A percentile compares a stretch with the other conserved stretches of the same genome.
These are phyloP conservation scores for Coemansia linderi DNA, from an alignment of 371 early-diverging fungal species.

Conservation along the genomic window DNA sequence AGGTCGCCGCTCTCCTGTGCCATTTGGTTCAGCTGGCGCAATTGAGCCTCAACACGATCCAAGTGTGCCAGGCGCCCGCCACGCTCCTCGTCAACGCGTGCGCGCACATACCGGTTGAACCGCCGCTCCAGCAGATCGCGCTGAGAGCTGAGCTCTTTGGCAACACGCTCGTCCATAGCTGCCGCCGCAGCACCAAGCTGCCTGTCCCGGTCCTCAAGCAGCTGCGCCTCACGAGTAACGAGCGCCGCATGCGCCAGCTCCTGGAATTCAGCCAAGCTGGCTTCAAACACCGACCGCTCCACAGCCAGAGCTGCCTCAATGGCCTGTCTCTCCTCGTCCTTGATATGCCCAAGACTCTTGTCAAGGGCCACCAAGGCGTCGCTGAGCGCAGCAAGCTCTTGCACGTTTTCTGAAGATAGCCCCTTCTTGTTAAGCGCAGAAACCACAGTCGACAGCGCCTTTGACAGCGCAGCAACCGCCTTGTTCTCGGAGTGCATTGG, in stretches of 20 bases:
- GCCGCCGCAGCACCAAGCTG: constrained; percentile 21
- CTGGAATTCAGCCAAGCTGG: constrained; percentile 46
- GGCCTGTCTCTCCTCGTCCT: constrained; percentile 26
- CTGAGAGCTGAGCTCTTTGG: constrained; percentile 48
- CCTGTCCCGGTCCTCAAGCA: constrained; percentile 24
- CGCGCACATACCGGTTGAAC: constrained; percentile 69
- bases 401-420: constrained; percentile 34
- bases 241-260: constrained; percentile 42
- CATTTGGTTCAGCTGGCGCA: constrained; percentile 64
- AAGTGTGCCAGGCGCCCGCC: constrained; percentile 85
- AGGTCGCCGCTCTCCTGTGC: constrained; percentile 42
- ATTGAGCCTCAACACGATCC: constrained; percentile 74
- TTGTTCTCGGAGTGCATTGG: constrained; percentile 46
- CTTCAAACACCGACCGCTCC: constrained; percentile 55
- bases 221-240: constrained; percentile 43
- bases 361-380: constrained; percentile 48
- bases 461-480: constrained; percentile 40
- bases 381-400: constrained; percentile 50
- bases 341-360: constrained; percentile 33
- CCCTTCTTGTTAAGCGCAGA: constrained; percentile 40
- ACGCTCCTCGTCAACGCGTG: constrained; percentile 86
- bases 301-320: constrained; percentile 47
- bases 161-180: constrained; percentile 29
- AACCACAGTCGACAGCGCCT: constrained; percentile 33
- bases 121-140: constrained; percentile 56